Conservation (phyloP, 345 rosid genomes). For the Eucalyptus marginata region DNA sequence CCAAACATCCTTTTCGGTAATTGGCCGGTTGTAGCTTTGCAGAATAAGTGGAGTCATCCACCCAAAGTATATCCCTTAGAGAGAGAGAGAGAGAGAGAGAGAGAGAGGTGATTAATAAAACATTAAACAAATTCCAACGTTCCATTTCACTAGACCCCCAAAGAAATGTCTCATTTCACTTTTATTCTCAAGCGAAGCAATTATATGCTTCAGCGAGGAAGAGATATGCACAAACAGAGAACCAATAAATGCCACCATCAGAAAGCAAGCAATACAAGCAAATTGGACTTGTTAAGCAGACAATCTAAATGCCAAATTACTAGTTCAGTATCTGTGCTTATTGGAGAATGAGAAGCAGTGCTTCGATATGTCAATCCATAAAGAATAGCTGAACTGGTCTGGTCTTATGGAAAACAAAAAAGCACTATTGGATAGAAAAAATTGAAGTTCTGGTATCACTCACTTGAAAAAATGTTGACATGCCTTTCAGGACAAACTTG, state of each 20-base stretch:
- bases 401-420: background rate
- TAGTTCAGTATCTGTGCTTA: background rate
- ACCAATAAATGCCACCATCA: background rate
- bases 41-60: conserved; percentile 92
- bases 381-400: background rate
- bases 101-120: background rate
- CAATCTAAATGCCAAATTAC: background rate
- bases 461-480: conserved; percentile 67
- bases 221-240: background rate
- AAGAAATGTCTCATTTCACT: background rate
- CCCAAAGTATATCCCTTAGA: conserved; percentile 49
- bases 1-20: conserved; percentile 90
- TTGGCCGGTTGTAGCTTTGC: conserved; percentile 72
- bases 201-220: background rate
- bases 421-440: background rate
- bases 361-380: background rate
- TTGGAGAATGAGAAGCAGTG: background rate
- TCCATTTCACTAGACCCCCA: background rate
- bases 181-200: background rate
- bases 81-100: background rate
- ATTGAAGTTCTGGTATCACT: conserved; percentile 2
- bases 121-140: background rate
- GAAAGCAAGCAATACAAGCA: background rate
- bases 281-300: background rate
- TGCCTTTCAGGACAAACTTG: conserved; percentile 71